These are phyloP conservation scores for Pyracantha coccinea DNA, from an alignment of 331 rosid species.

Conservation along the genomic window DNA sequence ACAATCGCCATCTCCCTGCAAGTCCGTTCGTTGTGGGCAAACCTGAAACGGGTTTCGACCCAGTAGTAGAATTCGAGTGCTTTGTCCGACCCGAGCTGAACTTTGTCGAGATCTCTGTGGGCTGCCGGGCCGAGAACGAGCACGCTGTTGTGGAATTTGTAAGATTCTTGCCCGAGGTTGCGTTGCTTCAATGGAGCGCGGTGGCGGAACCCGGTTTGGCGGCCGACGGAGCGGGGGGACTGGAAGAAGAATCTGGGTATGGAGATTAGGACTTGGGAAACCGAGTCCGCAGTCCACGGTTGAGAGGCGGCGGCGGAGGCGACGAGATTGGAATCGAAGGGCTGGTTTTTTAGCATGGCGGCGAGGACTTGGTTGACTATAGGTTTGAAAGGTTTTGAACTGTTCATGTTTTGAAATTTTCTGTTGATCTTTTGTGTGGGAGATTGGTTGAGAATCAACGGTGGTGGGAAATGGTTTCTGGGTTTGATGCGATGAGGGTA, in stretches of 20 bases:
- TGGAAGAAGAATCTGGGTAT: conserved; percentile 66
- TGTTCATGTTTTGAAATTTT: conserved; percentile 7
- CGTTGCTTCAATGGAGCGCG: conserved; percentile 69
- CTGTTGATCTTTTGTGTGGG: neutral
- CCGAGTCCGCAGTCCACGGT: conserved; percentile 40
- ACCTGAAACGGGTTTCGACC: conserved; percentile 52
- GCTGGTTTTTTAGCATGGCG: conserved; percentile 48
- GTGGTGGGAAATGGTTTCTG: neutral
- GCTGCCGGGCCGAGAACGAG: conserved; percentile 80
- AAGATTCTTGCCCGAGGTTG: conserved; percentile 34
- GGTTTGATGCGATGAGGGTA: neutral
- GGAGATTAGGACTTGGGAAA: conserved; percentile 47
- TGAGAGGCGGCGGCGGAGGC: conserved; percentile 10
- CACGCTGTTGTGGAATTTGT: conserved; percentile 20
- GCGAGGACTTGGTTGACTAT: conserved; percentile 49
- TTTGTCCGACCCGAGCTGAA: conserved; percentile 42
- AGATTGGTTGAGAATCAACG: neutral
- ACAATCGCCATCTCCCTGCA: conserved; percentile 66
- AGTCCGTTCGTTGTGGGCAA: conserved; percentile 53
- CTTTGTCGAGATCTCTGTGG: conserved; percentile 37
- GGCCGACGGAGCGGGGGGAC: conserved; percentile 61
- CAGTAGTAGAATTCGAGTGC: conserved; percentile 65
- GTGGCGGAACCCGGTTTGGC: conserved; percentile 55
- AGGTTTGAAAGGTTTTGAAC: conserved; percentile 18
- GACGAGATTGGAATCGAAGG: conserved; percentile 33